A percentile compares a stretch with the other conserved stretches of the same genome.
Conservation (phyloP, 148 eudicot species). For the Vaccinium corymbosum region DNA sequence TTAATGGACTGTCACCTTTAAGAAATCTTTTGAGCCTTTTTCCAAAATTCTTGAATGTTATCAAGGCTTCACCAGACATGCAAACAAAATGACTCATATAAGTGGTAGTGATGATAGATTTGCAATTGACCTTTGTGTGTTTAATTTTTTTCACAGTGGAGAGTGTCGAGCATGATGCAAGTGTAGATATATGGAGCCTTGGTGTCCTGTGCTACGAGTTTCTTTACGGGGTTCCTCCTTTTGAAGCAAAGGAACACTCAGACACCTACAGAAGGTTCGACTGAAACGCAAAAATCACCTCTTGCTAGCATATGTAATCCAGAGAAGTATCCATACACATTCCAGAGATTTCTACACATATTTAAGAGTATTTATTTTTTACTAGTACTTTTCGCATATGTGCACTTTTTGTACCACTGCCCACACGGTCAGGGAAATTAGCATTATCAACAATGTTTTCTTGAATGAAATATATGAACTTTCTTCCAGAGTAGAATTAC, state of each 20-base stretch:
- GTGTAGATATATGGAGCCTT: constrained; percentile 94
- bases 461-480: not conserved
- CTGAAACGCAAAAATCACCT: not conserved
- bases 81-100: not conserved
- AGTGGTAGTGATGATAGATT: not conserved
- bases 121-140: not conserved
- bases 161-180: constrained; percentile 91
- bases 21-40: not conserved
- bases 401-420: not conserved
- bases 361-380: too few relatives aligned
- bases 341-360: too few relatives aligned
- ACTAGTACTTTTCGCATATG: not conserved
- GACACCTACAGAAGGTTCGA: constrained; percentile 86
- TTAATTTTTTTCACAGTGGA: constrained; percentile 47
- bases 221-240: constrained; percentile 89
- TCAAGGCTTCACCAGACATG: not conserved
- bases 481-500: not conserved
- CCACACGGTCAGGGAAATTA: not conserved
- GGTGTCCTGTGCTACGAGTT: constrained; percentile 89
- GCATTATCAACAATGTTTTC: not conserved
- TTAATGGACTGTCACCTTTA: too few relatives aligned
- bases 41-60: not conserved
- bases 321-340: not conserved
- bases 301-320: not conserved
- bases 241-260: constrained; percentile 95